Evolutionary conservation across 169 alveolate species (phyloP), one percentile per base, ranked within the genome.

Genomic region (Cryptosporidium bovis): DNA sequence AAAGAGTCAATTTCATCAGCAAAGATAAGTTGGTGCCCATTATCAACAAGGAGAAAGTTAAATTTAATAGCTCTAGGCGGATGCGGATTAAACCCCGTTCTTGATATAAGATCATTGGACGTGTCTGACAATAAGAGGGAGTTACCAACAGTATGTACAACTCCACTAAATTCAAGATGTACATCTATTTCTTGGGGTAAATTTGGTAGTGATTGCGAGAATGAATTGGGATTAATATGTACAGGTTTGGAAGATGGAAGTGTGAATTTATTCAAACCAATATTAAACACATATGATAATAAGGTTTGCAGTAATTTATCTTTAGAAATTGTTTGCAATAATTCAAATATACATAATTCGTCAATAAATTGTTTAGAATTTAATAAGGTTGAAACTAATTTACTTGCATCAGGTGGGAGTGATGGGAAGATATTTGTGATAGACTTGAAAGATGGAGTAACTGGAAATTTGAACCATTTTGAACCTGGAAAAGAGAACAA

Each of bases 361-460:
- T 24, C 83, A 27, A 71, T 91, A 64, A 87, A 69, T 24, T 91
- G 94, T 31, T 65, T 91, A 29, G 92, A 91, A 36, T 91, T 55
- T 83, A 91, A 91, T 65, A 85, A 65, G 27, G 90, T 83, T 33
- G 91, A 91, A 27, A 82, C 69, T 36, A 27, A 91, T 66, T 65
- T 91, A 51, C 82, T 91, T 20, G 94, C 92, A 15, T 90, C 94
- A 33, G 94, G 94, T 15, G 92, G 94, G 15, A 71, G 82, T 82
- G 92, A 91, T 69, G 94, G 94, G 3, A 91, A 91, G 44, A 62
- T 91, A 36, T 91, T 82, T 51, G 90, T 91, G 13, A 69, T 89
- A 10, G 94, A 91, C 31, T 82, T 91, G 51, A 91, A 84, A 71
- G 91, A 91, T 36, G 87, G 71, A 6, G 27, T 62, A 3, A 27